Evolutionary conservation across 768 basidiomycete species (phyloP), one percentile per base, ranked within the genome.

Genomic region (Mycena rosella): DNA sequence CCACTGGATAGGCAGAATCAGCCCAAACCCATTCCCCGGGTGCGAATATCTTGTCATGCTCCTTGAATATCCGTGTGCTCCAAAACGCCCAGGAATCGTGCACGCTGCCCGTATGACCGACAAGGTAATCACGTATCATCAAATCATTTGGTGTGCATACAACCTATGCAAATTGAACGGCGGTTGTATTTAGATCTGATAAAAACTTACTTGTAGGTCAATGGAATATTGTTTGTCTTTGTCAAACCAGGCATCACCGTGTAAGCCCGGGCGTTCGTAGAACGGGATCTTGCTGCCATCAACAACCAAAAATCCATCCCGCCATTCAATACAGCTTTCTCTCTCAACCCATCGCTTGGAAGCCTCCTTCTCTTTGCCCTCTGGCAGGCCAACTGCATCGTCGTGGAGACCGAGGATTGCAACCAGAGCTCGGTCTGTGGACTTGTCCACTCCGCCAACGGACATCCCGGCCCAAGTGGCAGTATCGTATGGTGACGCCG

Each of bases 1-100:
- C 59, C 14, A 42, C 36, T 32, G 76, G 75, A 72, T 80, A 80
- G 61, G 79, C 76, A 11, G 77, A 77, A 60, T 80, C 78, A 11
- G 71, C 79, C 77, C 76, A 80, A 0, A 78, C 60, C 61, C 68
- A 80, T 56, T 80, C 78, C 27, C 56, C 68, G 8, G 42, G 55
- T 1, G 62, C 47, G 18, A 78, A 58, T 32, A 78, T 30, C 0
- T 14, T 45, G 2, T 56, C 59, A 42, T 73, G 69, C 6, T 78
- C 51, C n/a, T 67, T 47, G 24, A 45, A 52, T 13, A 67, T 51
- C 2, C 59, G 27, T 1, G 77, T 76, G 20, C 72, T 44, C 17
- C 54, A 36, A 58, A 66, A 78, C 34, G 75, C 76, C 1, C 66
- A 73, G 15, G 78, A 54, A 48, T 78, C 77, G n/a, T n/a, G n/a